Evolutionary conservation across 2,329 filamentous ascomycete species (phyloP).

Genomic region (Fusarium coffeatum): DNA sequence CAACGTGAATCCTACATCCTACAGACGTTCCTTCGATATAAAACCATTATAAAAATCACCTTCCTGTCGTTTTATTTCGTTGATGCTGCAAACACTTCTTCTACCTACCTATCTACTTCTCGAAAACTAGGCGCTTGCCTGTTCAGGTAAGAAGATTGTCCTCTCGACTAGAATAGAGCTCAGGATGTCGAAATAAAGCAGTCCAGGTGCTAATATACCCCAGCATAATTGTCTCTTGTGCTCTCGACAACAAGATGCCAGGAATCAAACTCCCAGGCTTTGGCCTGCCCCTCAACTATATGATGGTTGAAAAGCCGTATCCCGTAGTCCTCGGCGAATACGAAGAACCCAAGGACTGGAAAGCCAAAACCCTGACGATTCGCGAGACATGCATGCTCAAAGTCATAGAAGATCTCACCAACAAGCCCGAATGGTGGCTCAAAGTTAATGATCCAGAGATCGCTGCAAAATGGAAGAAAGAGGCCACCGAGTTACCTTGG

Average conservation of each 20-base stretch:
- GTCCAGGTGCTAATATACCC: background rate
- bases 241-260: constrained; percentile 15
- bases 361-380: constrained; percentile 45
- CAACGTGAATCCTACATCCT: background rate
- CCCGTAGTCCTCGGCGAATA: constrained; percentile 34
- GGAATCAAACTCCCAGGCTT: constrained; percentile 42
- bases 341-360: constrained; percentile 26
- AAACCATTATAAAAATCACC: background rate
- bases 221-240: background rate
- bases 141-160: background rate
- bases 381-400: constrained; percentile 51
- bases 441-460: constrained; percentile 48
- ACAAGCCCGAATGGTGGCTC: constrained; percentile 52
- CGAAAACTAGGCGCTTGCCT: background rate
- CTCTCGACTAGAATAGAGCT: background rate
- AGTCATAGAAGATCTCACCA: constrained; percentile 50
- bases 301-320: constrained; percentile 24
- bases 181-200: background rate
- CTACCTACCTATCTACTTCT: background rate
- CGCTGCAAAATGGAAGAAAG: constrained; percentile 46
- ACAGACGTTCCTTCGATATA: background rate
- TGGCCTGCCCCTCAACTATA: constrained; percentile 41
- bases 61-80: background rate
- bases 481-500: constrained; percentile 50
- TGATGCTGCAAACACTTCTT: background rate